These are phyloP conservation scores for Ogataea populi-albae DNA, from an alignment of 805 yeast genomes.

Conservation along the genomic window DNA sequence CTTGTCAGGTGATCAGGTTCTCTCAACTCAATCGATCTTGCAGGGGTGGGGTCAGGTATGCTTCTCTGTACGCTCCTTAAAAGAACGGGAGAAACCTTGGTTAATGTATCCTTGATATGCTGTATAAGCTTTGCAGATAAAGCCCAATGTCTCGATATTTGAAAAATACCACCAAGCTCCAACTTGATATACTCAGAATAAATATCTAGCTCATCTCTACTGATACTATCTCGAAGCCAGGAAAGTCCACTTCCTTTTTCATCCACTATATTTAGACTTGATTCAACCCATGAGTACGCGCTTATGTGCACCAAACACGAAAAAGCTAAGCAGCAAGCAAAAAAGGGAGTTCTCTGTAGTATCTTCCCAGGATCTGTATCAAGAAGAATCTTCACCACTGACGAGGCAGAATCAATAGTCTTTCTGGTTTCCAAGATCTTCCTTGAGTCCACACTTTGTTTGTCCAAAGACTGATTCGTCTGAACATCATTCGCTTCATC, in stretches of 20 bases:
- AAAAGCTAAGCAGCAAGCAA: slow-evolving; percentile 53
- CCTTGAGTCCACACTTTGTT: slow-evolving; percentile 39
- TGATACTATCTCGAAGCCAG: slow-evolving; percentile 25
- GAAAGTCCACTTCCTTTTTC: slow-evolving; percentile 12
- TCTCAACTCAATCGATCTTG: slow-evolving; percentile 7
- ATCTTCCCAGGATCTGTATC: slow-evolving; percentile 47
- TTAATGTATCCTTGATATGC: slow-evolving; percentile 45
- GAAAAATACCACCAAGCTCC: slow-evolving; percentile 46
- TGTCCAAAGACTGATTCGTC: slow-evolving; percentile 30
- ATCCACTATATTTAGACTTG: slow-evolving; percentile 26
- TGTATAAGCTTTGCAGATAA: slow-evolving; percentile 45
- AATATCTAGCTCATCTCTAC: slow-evolving; percentile 38
- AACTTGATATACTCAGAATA: slow-evolving; percentile 49
- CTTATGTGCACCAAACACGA: slow-evolving; percentile 51
- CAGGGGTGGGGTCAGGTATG: slow-evolving; percentile 20
- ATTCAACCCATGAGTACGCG: slow-evolving; percentile 52
- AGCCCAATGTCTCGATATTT: slow-evolving; percentile 51
- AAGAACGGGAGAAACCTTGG: slow-evolving; percentile 41
- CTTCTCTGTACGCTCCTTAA: slow-evolving; percentile 36
- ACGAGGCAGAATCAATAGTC: slow-evolving; percentile 52
- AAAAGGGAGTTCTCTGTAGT: slow-evolving; percentile 45
- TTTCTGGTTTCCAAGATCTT: slow-evolving; percentile 51
- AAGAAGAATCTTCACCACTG: slow-evolving; percentile 43
- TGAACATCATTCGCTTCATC: slow-evolving; percentile 29
- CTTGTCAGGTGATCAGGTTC: too few species aligned